Conservation (phyloP, 2,329 filamentous ascomycete genomes). For the Aspergillus texensis region DNA sequence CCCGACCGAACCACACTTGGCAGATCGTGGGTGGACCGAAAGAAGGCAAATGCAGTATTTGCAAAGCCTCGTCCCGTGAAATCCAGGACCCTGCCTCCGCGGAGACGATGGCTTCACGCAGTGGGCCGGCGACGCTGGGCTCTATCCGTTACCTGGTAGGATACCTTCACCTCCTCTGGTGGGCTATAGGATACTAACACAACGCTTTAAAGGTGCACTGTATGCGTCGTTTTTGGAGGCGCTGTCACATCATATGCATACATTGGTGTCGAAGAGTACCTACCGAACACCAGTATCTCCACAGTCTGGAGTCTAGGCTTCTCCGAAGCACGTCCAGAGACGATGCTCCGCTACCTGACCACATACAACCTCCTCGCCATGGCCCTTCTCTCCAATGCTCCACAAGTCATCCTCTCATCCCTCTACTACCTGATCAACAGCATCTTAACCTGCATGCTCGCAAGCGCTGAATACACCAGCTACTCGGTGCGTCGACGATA, state of each 20-base stretch:
- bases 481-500: slow-evolving; percentile 41
- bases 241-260: background rate
- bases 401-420: slow-evolving; percentile 35
- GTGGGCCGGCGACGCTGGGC: slow-evolving; percentile 9
- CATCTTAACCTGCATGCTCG: slow-evolving; percentile 48
- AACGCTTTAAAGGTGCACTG: background rate
- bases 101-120: slow-evolving; percentile 11
- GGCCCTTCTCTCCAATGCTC: slow-evolving; percentile 33
- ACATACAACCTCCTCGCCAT: slow-evolving; percentile 7
- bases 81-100: background rate
- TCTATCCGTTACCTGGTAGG: slow-evolving; percentile 9
- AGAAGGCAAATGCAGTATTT: background rate
- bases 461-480: slow-evolving; percentile 51
- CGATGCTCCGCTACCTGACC: background rate
- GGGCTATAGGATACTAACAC: background rate
- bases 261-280: background rate
- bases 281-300: background rate
- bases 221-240: background rate
- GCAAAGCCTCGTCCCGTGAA: background rate
- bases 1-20: slow-evolving; percentile 28
- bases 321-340: background rate
- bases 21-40: background rate
- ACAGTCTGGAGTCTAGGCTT: slow-evolving; percentile 6
- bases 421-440: slow-evolving; percentile 37
- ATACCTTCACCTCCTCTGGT: background rate